Conservation (phyloP, 2,329 filamentous ascomycete species). For the Arachnomyces sp. region DNA sequence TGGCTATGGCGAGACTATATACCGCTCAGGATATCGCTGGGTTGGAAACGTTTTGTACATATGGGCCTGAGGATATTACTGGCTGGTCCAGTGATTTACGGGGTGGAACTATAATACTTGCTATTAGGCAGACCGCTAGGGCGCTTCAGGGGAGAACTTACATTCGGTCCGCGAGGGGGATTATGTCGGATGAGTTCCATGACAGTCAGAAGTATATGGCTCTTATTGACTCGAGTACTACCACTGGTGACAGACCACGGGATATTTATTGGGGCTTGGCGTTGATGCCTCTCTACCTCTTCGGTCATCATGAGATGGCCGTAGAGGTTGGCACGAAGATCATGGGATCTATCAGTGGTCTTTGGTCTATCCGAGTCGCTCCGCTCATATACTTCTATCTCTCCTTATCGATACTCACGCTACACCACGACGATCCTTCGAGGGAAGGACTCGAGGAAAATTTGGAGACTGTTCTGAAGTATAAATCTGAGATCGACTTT, state of each 20-base stretch:
- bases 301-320: constrained; percentile 38
- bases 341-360: constrained; percentile 31
- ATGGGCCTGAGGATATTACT: constrained; percentile 49
- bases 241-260: constrained; percentile 43
- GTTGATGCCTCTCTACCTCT: constrained; percentile 40
- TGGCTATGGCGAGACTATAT: constrained; percentile 49
- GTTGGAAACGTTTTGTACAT: constrained; percentile 49
- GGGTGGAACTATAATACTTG: constrained; percentile 50
- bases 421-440: constrained; percentile 35
- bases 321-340: constrained; percentile 36
- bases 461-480: constrained; percentile 40
- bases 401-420: constrained; percentile 34
- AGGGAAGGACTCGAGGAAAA: constrained; percentile 38
- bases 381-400: constrained; percentile 40
- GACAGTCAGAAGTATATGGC: constrained; percentile 42
- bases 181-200: constrained; percentile 50
- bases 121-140: constrained; percentile 47
- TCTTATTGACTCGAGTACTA: constrained; percentile 35
- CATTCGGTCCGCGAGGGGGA: constrained; percentile 34
- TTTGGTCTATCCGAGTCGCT: constrained; percentile 39
- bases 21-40: constrained; percentile 51
- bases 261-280: constrained; percentile 48
- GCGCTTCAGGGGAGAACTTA: constrained; percentile 56
- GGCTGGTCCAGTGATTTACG: constrained; percentile 51
- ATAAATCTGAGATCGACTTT: constrained; percentile 46